A percentile compares a stretch with the other conserved stretches of the same genome.
Evolutionary conservation across 306 rosid species (phyloP).

Genomic region (Medicago lupulina): DNA sequence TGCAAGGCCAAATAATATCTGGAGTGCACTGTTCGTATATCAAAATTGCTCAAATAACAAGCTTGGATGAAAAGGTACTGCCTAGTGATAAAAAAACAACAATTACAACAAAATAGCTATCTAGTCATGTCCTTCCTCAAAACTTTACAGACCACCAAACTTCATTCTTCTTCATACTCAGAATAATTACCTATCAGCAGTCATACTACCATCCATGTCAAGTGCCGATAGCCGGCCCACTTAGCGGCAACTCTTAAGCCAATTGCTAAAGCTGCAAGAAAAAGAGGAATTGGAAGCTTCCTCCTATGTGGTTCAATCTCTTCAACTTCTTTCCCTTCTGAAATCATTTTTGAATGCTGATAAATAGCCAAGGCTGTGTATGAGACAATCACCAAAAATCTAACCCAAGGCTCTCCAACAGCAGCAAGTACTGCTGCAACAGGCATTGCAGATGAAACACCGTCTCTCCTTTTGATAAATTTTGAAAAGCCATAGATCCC

Average conservation of each 20-base stretch:
- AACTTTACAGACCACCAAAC: conserved; percentile 31
- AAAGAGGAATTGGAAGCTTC: conserved; percentile 74
- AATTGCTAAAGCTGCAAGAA: conserved; percentile 77
- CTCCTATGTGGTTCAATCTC: conserved; percentile 45
- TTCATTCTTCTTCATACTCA: neutral
- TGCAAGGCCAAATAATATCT: neutral
- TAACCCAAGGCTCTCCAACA: conserved; percentile 92
- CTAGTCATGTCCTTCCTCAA: conserved; percentile 40
- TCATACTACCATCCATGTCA: conserved; percentile 89
- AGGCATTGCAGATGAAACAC: conserved; percentile 82
- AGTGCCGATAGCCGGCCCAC: conserved; percentile 92
- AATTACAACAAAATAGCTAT: conserved; percentile 27
- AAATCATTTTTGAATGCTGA: conserved; percentile 60
- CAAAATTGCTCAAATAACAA: conserved; percentile 33
- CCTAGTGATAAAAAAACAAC: conserved; percentile 30
- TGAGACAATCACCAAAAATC: conserved; percentile 66
- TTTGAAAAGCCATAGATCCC: conserved; percentile 71
- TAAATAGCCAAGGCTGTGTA: conserved; percentile 65
- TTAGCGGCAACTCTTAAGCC: conserved; percentile 82
- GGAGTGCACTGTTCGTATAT: neutral
- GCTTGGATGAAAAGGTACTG: conserved; percentile 23
- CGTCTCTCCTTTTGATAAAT: conserved; percentile 65
- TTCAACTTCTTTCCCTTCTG: conserved; percentile 51
- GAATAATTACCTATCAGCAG: neutral
- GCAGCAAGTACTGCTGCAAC: conserved; percentile 83